Evolutionary conservation across 2,329 filamentous ascomycete species (phyloP), one percentile per base, ranked within the genome.

Genomic region (Talaromyces piceae): DNA sequence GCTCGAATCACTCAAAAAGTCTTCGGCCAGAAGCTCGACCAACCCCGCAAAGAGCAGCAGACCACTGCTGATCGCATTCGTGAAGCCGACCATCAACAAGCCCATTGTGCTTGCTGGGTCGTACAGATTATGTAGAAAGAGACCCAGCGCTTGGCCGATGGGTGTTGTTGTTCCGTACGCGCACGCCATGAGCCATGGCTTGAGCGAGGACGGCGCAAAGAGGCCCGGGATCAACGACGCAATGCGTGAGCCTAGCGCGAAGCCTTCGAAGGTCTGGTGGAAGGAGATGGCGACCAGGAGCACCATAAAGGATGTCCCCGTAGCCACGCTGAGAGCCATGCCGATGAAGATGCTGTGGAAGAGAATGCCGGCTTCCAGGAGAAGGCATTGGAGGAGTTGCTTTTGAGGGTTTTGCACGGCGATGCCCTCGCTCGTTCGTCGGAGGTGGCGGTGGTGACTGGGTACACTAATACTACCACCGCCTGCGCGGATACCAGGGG

Each of bases 271-370:
- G 1, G 87, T 89, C 71, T 95, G 87, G 63, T 93, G 88, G 68
- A 91, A 91, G 57, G 81, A 82, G 56, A 93, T 90, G 46, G 88
- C 88, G 26, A 91, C 76, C 0, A 93, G 74, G 56, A 93, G 87
- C 11, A 91, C 86, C 39, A 88, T 74, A 63, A 93, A 93, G 1
- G 86, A 82, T 0, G 87, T 84, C 0, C 87, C 87, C 0, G 86
- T 89, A 0, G 88, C 84, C 1, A 93, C 88, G 1, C 86, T 89
- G 26, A 93, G 77, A 3, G 88, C 87, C 86, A 91, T 91, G 55
- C 88, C 88, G 59, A 93, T 91, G 62, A 93, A 93, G 49, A 93
- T 77, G 62, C 83, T 87, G 72, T 93, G 88, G 64, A 91, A 91
- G 13, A 93, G 77, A 55, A 93, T 91, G 18, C 88, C 88, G 0